Percentiles rank a stretch among this genome's conserved stretches.
Evolutionary conservation across 1,284 basidiomycete species (phyloP).

Genomic region (Rhodotorula sp.): DNA sequence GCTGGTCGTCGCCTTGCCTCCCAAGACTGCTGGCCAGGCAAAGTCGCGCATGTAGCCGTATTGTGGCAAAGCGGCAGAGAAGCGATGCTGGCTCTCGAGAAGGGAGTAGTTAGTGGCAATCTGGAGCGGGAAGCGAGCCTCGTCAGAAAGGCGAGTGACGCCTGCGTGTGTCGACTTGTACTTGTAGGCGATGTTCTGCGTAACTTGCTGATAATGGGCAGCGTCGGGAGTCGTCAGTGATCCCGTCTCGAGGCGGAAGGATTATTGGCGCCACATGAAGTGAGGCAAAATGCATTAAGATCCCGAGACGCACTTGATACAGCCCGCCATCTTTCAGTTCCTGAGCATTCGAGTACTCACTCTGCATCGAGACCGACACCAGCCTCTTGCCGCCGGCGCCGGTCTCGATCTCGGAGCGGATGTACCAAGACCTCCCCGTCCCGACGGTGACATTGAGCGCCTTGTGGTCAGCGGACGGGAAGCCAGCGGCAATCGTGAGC

Average conservation of each 20-base stretch:
- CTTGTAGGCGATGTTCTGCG: not conserved
- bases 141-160: not conserved
- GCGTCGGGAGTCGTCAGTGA: no score
- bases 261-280: no score
- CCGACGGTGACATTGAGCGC: slow-evolving; percentile 22
- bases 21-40: not conserved
- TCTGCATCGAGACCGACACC: slow-evolving; percentile 10
- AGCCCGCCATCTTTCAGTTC: slow-evolving; percentile 18
- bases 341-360: slow-evolving; percentile 24
- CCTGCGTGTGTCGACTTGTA: not conserved
- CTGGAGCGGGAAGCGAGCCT: slow-evolving; percentile 5
- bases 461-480: slow-evolving; percentile 6
- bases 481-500: slow-evolving; percentile 12
- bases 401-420: slow-evolving; percentile 18
- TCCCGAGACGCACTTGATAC: slow-evolving; percentile 17
- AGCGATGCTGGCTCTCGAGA: not conserved
- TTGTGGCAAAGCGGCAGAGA: not conserved
- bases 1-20: not conserved
- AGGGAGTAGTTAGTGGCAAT: slow-evolving; percentile 10
- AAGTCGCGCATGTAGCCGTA: slow-evolving; percentile 13
- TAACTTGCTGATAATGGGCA: not conserved
- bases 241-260: no score
- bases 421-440: slow-evolving; percentile 7
- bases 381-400: slow-evolving; percentile 14
- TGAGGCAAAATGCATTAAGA: not conserved